Base-by-base conservation (phyloP, 2,329 filamentous ascomycete species). In the Penicillium corylophilum region DNA sequence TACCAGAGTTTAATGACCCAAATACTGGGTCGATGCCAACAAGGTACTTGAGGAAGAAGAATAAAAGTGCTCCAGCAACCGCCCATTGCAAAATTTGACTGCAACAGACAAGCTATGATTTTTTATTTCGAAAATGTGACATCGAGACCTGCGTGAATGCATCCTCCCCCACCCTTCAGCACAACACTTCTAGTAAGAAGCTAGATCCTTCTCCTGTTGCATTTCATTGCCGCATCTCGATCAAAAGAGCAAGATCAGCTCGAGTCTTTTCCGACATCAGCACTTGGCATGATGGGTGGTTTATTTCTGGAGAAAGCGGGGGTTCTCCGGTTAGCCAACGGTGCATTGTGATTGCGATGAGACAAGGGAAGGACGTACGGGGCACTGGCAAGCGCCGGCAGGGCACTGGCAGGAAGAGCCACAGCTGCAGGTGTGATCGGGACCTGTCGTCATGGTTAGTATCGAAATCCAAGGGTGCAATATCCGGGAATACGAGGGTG, bases 321-420 rank as follows among this genome's bases (percentile, higher is more conserved):
- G 35, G 40, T 38, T 20, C 23, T 20, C 41, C 33, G 46, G 55
- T 59, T 45, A 58, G 51, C 39, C 39, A 50, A 44, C 22, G 15
- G n/a, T 20, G n/a, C 5, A 13, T 20, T 13, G 12, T 8, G 20
- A 44, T 39, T 23, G 52, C 20, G 42, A 29, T 15, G 31, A 26
- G 22, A 33, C 46, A 24, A 26, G 33, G 22, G 15, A 18, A 44
- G n/a, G 44, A 67, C 68, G 49, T 69, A 72, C 71, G 31, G 68
- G 68, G 70, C 71, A 74, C 53, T 71, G 59, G 70, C 71, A 74
- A 39, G 58, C 50, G 60, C 71, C 71, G 59, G 71, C 63, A 59
- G 71, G 71, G 67, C 71, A 73, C 60, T 69, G 64, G 70, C 71
- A 74, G 54, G 70, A 70, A 62, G 65, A 51, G 56, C 72, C 72